These are phyloP conservation scores for Fragilaria crotonensis DNA, from an alignment of 108 stramenopile species.

Conservation along the genomic window DNA sequence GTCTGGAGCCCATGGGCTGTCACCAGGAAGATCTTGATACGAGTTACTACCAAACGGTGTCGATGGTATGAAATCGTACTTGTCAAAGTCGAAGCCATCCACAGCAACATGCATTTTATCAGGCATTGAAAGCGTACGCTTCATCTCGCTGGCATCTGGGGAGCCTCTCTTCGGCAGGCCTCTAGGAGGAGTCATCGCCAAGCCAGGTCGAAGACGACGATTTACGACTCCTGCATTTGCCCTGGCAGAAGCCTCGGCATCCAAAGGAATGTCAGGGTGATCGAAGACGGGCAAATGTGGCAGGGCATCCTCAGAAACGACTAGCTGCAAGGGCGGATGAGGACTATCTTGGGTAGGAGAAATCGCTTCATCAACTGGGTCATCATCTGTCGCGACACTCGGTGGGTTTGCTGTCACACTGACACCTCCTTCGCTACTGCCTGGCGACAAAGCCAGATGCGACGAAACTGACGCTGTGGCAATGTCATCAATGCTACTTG, in stretches of 20 bases:
- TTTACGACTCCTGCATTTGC: slow-evolving; percentile 24
- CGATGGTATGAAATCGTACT: slow-evolving; percentile 14
- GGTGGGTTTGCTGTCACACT: slow-evolving; percentile 45
- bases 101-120: slow-evolving; percentile 16
- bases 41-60: slow-evolving; percentile 9
- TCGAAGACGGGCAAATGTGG: neutral
- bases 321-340: neutral
- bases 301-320: neutral
- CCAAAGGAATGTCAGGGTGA: neutral
- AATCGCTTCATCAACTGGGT: neutral
- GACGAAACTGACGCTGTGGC: slow-evolving; percentile 13
- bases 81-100: slow-evolving; percentile 51
- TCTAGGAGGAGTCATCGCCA: slow-evolving; percentile 3
- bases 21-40: slow-evolving; percentile 7
- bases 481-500: slow-evolving; percentile 15
- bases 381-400: slow-evolving; percentile 20
- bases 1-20: neutral
- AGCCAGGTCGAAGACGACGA: slow-evolving; percentile 33
- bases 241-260: neutral
- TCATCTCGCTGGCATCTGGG: neutral
- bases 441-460: slow-evolving; percentile 10
- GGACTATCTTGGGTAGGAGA: neutral
- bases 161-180: neutral
- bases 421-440: slow-evolving; percentile 10
- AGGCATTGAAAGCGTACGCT: slow-evolving; percentile 6